Percentiles rank a stretch among this genome's conserved stretches.
These are phyloP conservation scores for Lanmaoa pseudosensibilis DNA, from an alignment of 768 basidiomycete genomes.

Conservation along the genomic window DNA sequence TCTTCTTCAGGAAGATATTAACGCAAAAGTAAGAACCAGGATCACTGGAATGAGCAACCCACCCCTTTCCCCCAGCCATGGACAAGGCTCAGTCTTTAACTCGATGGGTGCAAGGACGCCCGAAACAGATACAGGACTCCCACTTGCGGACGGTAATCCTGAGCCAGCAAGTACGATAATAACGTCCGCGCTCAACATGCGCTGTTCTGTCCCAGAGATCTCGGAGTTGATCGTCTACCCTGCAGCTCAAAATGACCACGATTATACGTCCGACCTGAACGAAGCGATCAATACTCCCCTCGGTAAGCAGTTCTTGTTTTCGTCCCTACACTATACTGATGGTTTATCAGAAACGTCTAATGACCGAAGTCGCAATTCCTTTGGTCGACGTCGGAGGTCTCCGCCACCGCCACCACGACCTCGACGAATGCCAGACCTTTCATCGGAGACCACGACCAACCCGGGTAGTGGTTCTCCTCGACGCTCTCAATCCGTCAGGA, in stretches of 20 bases:
- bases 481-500: slow-evolving; percentile 1
- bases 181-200: neutral
- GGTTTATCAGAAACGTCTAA: neutral
- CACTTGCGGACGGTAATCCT: neutral
- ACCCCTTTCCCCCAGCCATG: neutral
- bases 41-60: neutral
- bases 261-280: neutral
- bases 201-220: neutral
- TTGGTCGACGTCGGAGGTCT: neutral
- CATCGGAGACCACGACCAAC: neutral
- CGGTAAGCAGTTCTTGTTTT: neutral
- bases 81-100: neutral
- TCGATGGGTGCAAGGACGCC: neutral
- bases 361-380: neutral
- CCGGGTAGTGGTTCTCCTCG: neutral
- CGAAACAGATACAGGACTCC: neutral
- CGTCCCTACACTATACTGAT: neutral
- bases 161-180: neutral
- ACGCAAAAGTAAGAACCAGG: neutral
- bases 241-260: neutral
- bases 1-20: slow-evolving; percentile 3
- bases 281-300: slow-evolving; percentile 1
- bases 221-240: neutral
- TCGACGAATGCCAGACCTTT: neutral
- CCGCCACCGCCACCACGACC: neutral